These are phyloP conservation scores for Metschnikowia corniflorae DNA, from an alignment of 805 yeast species.

Conservation along the genomic window DNA sequence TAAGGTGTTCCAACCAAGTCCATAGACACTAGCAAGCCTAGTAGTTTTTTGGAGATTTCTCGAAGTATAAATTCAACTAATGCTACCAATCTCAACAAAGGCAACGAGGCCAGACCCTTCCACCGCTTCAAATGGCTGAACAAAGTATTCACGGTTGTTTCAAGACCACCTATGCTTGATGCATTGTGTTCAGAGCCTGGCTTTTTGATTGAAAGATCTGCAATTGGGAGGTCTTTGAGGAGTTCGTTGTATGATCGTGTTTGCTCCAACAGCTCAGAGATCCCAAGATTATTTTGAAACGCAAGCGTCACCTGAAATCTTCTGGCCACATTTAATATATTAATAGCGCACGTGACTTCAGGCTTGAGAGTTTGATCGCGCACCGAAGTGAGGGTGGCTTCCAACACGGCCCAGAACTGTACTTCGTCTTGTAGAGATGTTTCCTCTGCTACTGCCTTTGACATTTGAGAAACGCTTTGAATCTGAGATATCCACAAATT, in stretches of 20 bases:
- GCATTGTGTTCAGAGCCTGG: slow-evolving; percentile 12
- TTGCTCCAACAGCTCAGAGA: slow-evolving; percentile 49
- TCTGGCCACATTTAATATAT: slow-evolving; percentile 62
- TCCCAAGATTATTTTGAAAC: slow-evolving; percentile 67
- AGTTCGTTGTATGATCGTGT: slow-evolving; percentile 60
- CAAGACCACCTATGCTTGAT: slow-evolving; percentile 39
- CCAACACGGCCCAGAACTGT: slow-evolving; percentile 75
- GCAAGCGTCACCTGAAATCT: slow-evolving; percentile 77
- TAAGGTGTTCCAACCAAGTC: slow-evolving; percentile 45
- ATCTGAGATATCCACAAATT: slow-evolving; percentile 71
- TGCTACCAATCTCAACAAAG: slow-evolving; percentile 58
- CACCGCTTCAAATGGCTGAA: slow-evolving; percentile 65
- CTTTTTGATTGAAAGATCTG: slow-evolving; percentile 38
- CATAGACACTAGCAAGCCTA: slow-evolving; percentile 31
- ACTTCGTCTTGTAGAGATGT: slow-evolving; percentile 58
- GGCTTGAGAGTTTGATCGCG: slow-evolving; percentile 54
- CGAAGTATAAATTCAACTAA: slow-evolving; percentile 62
- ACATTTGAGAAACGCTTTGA: slow-evolving; percentile 51
- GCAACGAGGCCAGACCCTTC: slow-evolving; percentile 51
- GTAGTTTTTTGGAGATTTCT: slow-evolving; percentile 50
- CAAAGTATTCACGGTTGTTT: slow-evolving; percentile 42
- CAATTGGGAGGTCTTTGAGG: slow-evolving; percentile 66
- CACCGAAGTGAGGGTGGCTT: slow-evolving; percentile 52
- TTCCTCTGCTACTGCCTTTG: slow-evolving; percentile 54
- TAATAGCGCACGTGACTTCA: slow-evolving; percentile 55